These are phyloP conservation scores for Termitomyces sp. DNA, from an alignment of 768 basidiomycete genomes.

Conservation along the genomic window DNA sequence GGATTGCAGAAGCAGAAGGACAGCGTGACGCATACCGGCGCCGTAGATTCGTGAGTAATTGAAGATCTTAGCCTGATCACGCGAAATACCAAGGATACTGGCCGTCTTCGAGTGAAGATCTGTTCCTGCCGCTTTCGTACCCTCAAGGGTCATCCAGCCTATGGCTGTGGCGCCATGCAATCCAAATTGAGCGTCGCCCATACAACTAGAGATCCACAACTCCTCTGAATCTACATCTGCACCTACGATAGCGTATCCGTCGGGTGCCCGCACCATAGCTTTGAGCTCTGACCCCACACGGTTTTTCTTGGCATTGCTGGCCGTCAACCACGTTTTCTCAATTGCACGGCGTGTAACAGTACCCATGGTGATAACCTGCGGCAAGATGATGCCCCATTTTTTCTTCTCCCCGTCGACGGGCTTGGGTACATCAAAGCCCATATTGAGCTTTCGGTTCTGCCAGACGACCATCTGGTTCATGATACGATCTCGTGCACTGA, in stretches of 20 bases:
- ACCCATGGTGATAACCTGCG: conserved; percentile 97
- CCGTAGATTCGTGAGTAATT: conserved; percentile 99
- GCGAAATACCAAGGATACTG: conserved; percentile 83
- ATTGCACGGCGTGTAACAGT: conserved; percentile 97
- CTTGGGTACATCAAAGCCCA: conserved; percentile 39
- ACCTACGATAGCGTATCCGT: conserved; percentile 91
- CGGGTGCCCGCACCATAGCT: conserved; percentile 93
- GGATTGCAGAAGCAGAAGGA: conserved; percentile 80
- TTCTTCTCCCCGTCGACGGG: conserved; percentile 15
- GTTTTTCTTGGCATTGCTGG: conserved; percentile 96
- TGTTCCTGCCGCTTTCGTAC: conserved; percentile 90
- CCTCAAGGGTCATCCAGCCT: conserved; percentile 99
- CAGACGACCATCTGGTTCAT: conserved; percentile 91
- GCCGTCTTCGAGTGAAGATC: conserved; percentile 98
- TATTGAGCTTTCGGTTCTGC: conserved; percentile 44
- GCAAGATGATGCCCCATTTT: conserved; percentile 89
- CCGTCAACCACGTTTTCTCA: conserved; percentile 97
- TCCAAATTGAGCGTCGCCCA: conserved; percentile 98
- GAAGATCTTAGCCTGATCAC: conserved; percentile 96
- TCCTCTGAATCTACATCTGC: conserved; percentile 99
- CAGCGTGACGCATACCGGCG: conserved; percentile 93
- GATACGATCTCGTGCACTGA: conserved; percentile 88
- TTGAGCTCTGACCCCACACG: conserved; percentile 98
- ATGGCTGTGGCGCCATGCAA: conserved; percentile 94
- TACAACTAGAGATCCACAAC: conserved; percentile 96